Evolutionary conservation across 139 green algal species (phyloP).

Genomic region (Chlorella sorokiniana): DNA sequence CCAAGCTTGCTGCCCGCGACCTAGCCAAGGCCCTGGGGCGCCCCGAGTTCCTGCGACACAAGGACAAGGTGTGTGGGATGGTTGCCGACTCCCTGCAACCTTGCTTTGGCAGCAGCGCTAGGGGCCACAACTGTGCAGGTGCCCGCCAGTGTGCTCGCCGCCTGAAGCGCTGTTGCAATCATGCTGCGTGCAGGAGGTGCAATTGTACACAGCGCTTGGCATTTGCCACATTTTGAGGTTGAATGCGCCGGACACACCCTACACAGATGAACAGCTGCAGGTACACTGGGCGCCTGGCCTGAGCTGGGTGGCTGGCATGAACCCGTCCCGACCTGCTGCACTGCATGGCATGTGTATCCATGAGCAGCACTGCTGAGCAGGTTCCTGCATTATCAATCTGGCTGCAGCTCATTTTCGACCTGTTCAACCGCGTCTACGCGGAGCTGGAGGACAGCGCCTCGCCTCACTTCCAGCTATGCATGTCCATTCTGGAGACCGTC

Average conservation of each 20-base stretch:
- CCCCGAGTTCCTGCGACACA: constrained; percentile 46
- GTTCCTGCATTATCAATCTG: too few species aligned
- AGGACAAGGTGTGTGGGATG: constrained; percentile 53
- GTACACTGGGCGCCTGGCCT: constrained; percentile 22
- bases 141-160: not conserved
- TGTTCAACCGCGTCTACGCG: constrained; percentile 57
- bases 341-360: too few species aligned
- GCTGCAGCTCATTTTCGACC: constrained; percentile 58
- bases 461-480: constrained; percentile 59
- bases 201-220: constrained; percentile 55
- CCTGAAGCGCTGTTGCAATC: not conserved
- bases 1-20: constrained; percentile 37
- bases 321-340: not conserved
- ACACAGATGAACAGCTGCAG: constrained; percentile 52
- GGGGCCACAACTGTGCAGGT: not conserved
- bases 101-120: too few species aligned
- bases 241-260: constrained; percentile 68
- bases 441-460: constrained; percentile 51
- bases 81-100: too few species aligned
- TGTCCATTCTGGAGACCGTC: constrained; percentile 60
- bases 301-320: not conserved
- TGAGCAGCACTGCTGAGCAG: too few species aligned
- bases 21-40: constrained; percentile 40
- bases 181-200: constrained; percentile 60
- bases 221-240: constrained; percentile 61